Base-by-base conservation (phyloP, 2,329 filamentous ascomycete species). In the Neocucurbitaria cava region DNA sequence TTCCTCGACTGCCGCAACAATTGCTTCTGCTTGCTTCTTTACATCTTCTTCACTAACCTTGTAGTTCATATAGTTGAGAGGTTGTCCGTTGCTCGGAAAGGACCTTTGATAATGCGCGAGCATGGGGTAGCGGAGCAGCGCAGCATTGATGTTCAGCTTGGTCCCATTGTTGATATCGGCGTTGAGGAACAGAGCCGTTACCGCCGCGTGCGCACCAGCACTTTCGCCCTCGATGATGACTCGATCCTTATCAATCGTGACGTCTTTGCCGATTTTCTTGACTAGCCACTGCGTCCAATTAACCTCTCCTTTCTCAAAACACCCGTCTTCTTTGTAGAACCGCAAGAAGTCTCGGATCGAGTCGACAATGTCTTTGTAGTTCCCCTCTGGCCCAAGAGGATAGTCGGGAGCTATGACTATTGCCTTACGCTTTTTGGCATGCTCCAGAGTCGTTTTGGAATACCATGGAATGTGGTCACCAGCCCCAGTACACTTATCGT, bases 371-470 rank as follows among this genome's bases (percentile, higher is more conserved):
- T 46, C 46, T 2, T 11, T 8, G 8, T 54, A 49, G 13, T 41
- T 49, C 7, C 9, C 41, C 41, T 54, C 46, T 5, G 52, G 46
- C 1, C 52, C 52, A 1, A 54, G 35, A 13, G 52, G 46, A n/a
- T 50, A 46, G 7, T 54, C 35, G 3, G 42, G 46, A 15, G 41
- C 46, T n/a, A 54, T 54, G 26, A 54, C 30, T 11, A 54, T 42
- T 5, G 46, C 46, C 8, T 41, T 28, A 5, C 42, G 9, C 5
- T 23, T 18, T 7, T 39, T 50, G 20, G 48, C 48, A n/a, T 21
- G 30, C 1, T 26, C 38, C 8, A 49, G 15, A 6, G 17, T 20
- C 5, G 20, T 9, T 15, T 35, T 28, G 3, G 42, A 46, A 11
- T 46, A 52, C 43, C 49, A 52, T 0, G 49, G 38, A 8, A 47